phyloP scores from a whole-genome alignment of 176 grass and related monocot genomes.

The Ananas comosus region DNA sequence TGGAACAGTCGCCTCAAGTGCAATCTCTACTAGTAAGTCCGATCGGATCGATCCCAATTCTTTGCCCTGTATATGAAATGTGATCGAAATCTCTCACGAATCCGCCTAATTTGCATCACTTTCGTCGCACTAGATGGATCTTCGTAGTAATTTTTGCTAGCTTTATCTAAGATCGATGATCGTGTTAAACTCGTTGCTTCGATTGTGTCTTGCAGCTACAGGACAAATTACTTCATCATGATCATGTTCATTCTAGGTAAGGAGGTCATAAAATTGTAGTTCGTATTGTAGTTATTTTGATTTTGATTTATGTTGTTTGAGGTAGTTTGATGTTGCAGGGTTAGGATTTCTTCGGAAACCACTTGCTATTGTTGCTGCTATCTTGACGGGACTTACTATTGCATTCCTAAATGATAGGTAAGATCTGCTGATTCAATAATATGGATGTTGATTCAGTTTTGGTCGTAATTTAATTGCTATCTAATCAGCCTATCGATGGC shows the following conservation, averaged over 20 bases:
- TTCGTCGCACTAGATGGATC: background rate
- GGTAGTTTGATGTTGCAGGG: constrained; percentile 28
- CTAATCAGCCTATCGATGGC: no score
- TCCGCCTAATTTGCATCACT: background rate
- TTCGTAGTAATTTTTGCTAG: background rate
- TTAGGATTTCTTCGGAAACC: constrained; percentile 83
- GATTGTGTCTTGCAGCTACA: constrained; percentile 60
- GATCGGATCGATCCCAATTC: constrained; percentile 11
- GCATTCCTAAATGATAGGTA: constrained; percentile 94
- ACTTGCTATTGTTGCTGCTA: constrained; percentile 70
- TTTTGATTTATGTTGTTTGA: constrained; percentile 14
- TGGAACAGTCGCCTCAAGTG: constrained; percentile 99
- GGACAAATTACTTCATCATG: constrained; percentile 33
- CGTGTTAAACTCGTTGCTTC: background rate
- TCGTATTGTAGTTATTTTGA: background rate
- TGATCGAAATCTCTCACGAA: background rate
- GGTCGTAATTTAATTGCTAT: no score
- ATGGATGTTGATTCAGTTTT: no score
- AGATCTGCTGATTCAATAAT: background rate
- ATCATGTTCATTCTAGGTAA: constrained; percentile 20
- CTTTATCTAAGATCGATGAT: background rate
- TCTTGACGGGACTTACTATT: constrained; percentile 78
- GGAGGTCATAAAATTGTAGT: background rate
- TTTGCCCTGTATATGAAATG: background rate
- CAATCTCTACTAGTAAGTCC: constrained; percentile 93